These are phyloP conservation scores for Speleostelium caveatum DNA, from an alignment of 78 protist species.

Conservation along the genomic window DNA sequence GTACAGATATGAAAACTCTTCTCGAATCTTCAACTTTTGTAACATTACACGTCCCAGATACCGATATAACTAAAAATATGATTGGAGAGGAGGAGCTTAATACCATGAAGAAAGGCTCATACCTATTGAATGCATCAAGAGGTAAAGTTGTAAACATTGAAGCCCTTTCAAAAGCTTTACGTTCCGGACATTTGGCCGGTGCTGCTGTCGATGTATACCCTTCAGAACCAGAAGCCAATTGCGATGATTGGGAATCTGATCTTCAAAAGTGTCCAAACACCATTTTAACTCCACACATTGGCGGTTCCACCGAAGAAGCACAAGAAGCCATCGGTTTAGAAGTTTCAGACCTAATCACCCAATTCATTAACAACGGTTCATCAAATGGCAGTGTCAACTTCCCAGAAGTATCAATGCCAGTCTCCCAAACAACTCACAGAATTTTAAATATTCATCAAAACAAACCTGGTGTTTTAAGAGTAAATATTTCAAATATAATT, in stretches of 20 bases:
- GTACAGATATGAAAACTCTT: conserved; percentile 69
- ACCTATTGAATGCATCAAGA: conserved; percentile 90
- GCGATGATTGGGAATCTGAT: conserved; percentile 65
- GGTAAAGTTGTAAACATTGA: conserved; percentile 89
- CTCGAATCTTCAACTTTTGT: conserved; percentile 88
- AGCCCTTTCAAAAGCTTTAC: conserved; percentile 86
- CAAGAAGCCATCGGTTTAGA: conserved; percentile 96
- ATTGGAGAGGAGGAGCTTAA: conserved; percentile 82
- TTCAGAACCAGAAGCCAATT: conserved; percentile 90
- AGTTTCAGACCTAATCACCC: conserved; percentile 82
- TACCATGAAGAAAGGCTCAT: conserved; percentile 85
- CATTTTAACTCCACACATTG: conserved; percentile 96
- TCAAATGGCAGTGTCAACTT: conserved; percentile 93
- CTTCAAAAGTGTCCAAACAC: conserved; percentile 89
- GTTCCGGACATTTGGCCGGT: conserved; percentile 91
- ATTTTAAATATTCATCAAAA: conserved; percentile 90
- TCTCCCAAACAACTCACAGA: conserved; percentile 79
- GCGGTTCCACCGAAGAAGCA: conserved; percentile 96
- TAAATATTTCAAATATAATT: background rate
- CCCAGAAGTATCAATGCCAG: conserved; percentile 87
- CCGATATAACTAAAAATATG: conserved; percentile 83
- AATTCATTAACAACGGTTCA: conserved; percentile 85
- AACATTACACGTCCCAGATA: conserved; percentile 94
- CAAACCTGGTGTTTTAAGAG: conserved; percentile 93
- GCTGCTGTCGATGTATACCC: conserved; percentile 94